Evolutionary conservation across 83 land plant species (phyloP), one percentile per base, ranked within the genome.

Genomic region (Larix sibirica): DNA sequence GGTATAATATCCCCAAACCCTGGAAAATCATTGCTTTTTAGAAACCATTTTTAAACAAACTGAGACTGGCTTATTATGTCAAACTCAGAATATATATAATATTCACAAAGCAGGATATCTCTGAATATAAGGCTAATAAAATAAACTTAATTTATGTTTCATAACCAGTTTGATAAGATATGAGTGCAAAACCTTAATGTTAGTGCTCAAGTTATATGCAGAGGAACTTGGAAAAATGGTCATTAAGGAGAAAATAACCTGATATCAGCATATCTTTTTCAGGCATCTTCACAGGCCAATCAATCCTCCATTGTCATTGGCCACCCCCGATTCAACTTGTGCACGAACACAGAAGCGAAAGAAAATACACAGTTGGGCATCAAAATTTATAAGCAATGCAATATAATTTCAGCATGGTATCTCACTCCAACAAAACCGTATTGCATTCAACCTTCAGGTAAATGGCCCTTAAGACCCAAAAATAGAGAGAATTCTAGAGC

Each of bases 211-310:
- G 77, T 73, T 38, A 73, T 9, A 47, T 47, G 54, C 54, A 47
- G 7, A 9, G 7, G 24, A 73, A 8, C 56, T 42, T 7, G 8
- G 23, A 8, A 8, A 36, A 71, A 36, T 40, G 8, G 21, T 20
- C 8, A n/a, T 44, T 23, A 73, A 73, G 20, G 38, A 1, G 24
- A 73, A 73, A 42, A 42, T 73, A 73, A 73, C 77, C 54, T 73
- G 77, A 73, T 44, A 42, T 23, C 77, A 73, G 21, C 24, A 73
- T 73, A 73, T 50, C 24, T 21, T 20, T 50, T 73, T 73, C 77
- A 42, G 21, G 44, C 56, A 42, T 73, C 21, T 73, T 73, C 56
- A 21, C 44, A 23, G 77, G 42, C 77, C 77, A 73, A 50, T n/a
- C 77, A 73, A 50, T n/a, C 56, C 56, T 42, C 77, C 77, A 73